Evolutionary conservation across 176 grass and related monocot genomes (phyloP), one percentile per base, ranked within the genome.

Genomic region (Oryza officinalis): DNA sequence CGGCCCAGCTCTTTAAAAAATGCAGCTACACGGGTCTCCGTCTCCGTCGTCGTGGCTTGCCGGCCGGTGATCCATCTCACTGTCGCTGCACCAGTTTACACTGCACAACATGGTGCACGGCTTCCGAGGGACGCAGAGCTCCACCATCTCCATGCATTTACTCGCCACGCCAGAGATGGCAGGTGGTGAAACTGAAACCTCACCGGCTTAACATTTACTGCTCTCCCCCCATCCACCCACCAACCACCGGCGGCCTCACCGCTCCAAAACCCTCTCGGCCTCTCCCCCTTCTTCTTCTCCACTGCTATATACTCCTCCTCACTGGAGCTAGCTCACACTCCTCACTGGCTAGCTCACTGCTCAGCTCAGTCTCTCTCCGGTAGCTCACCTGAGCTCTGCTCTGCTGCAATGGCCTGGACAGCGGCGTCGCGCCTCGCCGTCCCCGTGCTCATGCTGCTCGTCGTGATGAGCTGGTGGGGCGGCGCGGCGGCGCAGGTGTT

Each of bases 401-500:
- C 3, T 74, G 47, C 63, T 57, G 20, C 46, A 23, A 83, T 80
- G 89, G 43, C 74, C 73, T 27, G 54, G 70, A 67, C 61, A 10
- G n/a, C 15, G 2, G 45, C 30, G 20, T 2, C 40, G 40, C 15
- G 50, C 74, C 30, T 40, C 25, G 28, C 67, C 73, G 61, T 40
- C 25, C n/a, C 67, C 73, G 61, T 41, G 15, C n/a, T 54, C 1
- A 17, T 83, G 67, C 18, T 74, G 37, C 63, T 84, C 52, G 13
- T 83, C 18, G 18, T 67, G 49, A 27, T 67, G 49, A 27, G 63
- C 57, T 25, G 57, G 10, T 78, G 81, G 27, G n/a, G 72, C 40
- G 44, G 35, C 31, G 28, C 37, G 37, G 76, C 81, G 73, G 83
- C 86, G 65, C 86, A 86, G 32, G 65, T 86, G 70, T 81, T 92